phyloP scores from a whole-genome alignment of 345 rosid genomes.

The Brassica nigra region DNA sequence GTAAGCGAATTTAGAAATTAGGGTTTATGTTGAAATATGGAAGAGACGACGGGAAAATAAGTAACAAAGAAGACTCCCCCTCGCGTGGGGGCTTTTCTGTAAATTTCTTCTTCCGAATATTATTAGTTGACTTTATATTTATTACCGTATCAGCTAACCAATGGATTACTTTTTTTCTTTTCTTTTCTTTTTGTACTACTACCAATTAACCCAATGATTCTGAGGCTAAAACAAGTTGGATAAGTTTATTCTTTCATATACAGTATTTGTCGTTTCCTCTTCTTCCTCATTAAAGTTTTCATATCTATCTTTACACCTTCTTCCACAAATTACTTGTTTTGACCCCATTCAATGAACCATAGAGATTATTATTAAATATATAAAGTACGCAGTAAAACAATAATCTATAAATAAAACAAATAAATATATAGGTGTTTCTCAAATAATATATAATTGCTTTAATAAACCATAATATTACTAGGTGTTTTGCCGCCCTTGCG shows the following conservation, averaged over 20 bases:
- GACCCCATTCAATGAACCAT: too few species aligned
- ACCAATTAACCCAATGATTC: background rate
- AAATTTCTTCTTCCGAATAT: constrained; percentile 9
- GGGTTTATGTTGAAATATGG: background rate
- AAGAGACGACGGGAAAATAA: background rate
- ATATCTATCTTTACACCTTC: background rate
- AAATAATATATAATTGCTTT: too few species aligned
- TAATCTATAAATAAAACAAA: too few species aligned
- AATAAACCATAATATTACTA: too few species aligned
- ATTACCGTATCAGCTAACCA: constrained; percentile 3
- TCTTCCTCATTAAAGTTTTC: background rate
- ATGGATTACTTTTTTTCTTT: background rate
- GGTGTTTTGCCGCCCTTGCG: too few species aligned
- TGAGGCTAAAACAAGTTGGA: background rate
- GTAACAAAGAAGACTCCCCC: background rate
- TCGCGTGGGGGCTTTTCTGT: background rate
- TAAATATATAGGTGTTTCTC: too few species aligned
- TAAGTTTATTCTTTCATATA: background rate
- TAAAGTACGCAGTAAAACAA: too few species aligned
- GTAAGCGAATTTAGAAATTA: constrained; percentile 6
- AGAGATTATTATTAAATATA: too few species aligned
- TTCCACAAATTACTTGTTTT: background rate
- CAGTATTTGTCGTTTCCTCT: background rate
- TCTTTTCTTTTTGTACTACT: background rate
- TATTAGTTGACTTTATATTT: constrained; percentile 26